phyloP scores from a whole-genome alignment of 345 rosid genomes.

The Eucalyptus guilfoylei region DNA sequence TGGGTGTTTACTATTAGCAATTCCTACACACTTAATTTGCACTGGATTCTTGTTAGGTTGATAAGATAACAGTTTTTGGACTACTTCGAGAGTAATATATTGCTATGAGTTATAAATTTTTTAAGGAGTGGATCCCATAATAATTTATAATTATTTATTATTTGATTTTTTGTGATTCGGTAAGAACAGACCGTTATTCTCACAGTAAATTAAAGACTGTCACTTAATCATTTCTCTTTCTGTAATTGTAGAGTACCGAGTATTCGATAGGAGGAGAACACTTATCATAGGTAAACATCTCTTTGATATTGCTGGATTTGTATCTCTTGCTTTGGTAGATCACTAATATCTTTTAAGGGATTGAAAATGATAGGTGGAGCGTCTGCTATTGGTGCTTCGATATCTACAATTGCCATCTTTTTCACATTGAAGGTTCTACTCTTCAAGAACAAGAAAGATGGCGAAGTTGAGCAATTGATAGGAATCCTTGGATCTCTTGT shows the following conservation, averaged over 20 bases:
- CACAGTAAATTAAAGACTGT: rapidly evolving
- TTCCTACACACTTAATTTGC: too few relatives aligned
- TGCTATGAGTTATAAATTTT: too few relatives aligned
- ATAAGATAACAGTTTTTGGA: too few relatives aligned
- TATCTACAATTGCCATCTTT: background rate
- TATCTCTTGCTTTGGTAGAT: background rate
- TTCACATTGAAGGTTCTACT: background rate
- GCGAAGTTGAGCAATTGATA: background rate
- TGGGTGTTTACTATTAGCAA: too few relatives aligned
- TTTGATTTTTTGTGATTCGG: too few relatives aligned
- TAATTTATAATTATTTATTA: too few relatives aligned
- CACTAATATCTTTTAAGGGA: background rate
- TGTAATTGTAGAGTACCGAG: background rate
- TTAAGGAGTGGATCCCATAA: rapidly evolving
- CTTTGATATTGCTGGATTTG: background rate
- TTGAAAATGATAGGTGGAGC: background rate
- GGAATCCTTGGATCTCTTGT: background rate
- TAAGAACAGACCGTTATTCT: rapidly evolving
- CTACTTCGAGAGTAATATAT: rapidly evolving
- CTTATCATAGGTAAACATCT: background rate
- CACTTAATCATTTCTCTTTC: rapidly evolving
- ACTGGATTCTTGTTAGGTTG: background rate
- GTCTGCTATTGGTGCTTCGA: background rate
- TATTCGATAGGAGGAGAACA: background rate
- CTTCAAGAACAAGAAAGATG: background rate